Base-by-base conservation (phyloP, 345 rosid species). In the Gossypioides kirkii region DNA sequence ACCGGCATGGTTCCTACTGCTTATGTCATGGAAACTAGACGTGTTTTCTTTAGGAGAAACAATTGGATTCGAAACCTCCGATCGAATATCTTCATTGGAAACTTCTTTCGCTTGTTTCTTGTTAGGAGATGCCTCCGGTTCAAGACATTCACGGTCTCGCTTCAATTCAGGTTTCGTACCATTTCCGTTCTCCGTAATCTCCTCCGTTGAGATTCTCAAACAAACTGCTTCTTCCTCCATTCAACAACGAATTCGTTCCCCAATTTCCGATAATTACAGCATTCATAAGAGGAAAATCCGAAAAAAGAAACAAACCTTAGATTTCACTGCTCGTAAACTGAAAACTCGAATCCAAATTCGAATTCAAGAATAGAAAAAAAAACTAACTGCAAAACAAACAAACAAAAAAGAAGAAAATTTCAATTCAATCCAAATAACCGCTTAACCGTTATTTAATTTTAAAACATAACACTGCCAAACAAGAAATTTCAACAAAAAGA, bases 21-120 rank as follows among this genome's bases (percentile, higher is more conserved):
- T 80, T 46, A 85, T 78, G 74, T 88, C 91, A 3, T 83, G 89
- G 71, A 86, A 84, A 42, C 73, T 79, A 3, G 81, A 79, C 0
- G 82, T 79, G 78, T 78, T 83, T 52, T 82, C 93, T 22, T 79
- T 86, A 0, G 91, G 92, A 49, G 93, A 89, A 0, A 85, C 76
- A 46, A 79, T 46, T 1, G 98, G 98, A 74, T 95, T 92, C 1
- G 91, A 84, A 65, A 95, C 97, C 79, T 95, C 99, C 25, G 98
- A 95, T 25, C 79, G 78, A 20, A 85, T 74, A 69, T 95, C 99
- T 47, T 95, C 98, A 41, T 81, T 80, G 0, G 87, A 83, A 79
- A 89, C 84, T 60, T 95, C 99, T 77, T 85, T 88, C 0, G 77
- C 90, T 69, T 83, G 92, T 80, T 87, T 91, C 86, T 86, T 89